Conservation (phyloP, 2,329 filamentous ascomycete genomes). For the Arthroderma sp. region DNA sequence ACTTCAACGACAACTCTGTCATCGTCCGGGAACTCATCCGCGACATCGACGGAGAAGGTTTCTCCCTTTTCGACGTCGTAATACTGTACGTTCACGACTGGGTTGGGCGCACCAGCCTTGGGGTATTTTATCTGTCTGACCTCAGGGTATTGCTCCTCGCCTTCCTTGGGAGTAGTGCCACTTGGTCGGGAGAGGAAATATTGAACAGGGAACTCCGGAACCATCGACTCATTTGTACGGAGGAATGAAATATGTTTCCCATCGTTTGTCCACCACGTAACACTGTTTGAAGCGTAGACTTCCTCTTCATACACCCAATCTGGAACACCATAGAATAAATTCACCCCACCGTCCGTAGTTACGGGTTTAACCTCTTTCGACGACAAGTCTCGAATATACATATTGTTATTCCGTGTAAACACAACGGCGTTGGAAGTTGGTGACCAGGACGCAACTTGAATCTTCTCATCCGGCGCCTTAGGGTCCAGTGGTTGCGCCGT, state of each 20-base stretch:
- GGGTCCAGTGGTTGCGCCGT: constrained; percentile 65
- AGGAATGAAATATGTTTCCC: constrained; percentile 84
- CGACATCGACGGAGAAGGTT: constrained; percentile 64
- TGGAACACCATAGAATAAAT: constrained; percentile 89
- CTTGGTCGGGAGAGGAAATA: constrained; percentile 86
- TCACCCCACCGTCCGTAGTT: constrained; percentile 71
- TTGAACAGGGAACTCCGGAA: constrained; percentile 83
- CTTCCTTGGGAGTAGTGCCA: constrained; percentile 51
- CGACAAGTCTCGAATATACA: constrained; percentile 61
- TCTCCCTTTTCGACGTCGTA: constrained; percentile 70
- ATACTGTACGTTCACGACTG: constrained; percentile 74
- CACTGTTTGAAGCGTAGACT: constrained; percentile 64
- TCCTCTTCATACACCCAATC: constrained; percentile 96
- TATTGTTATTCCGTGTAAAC: constrained; percentile 84
- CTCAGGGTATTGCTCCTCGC: constrained; percentile 82
- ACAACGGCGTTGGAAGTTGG: constrained; percentile 73
- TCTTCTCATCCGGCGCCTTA: constrained; percentile 45
- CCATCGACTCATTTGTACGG: constrained; percentile 81
- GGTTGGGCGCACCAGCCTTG: constrained; percentile 88
- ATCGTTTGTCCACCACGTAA: constrained; percentile 90
- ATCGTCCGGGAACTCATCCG: constrained; percentile 64
- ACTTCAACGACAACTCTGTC: constrained; percentile 87
- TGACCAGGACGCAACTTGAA: constrained; percentile 84
- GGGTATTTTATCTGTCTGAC: constrained; percentile 91
- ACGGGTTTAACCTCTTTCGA: constrained; percentile 54